phyloP scores from a whole-genome alignment of 768 basidiomycete species.

The Kwoniella pini region DNA sequence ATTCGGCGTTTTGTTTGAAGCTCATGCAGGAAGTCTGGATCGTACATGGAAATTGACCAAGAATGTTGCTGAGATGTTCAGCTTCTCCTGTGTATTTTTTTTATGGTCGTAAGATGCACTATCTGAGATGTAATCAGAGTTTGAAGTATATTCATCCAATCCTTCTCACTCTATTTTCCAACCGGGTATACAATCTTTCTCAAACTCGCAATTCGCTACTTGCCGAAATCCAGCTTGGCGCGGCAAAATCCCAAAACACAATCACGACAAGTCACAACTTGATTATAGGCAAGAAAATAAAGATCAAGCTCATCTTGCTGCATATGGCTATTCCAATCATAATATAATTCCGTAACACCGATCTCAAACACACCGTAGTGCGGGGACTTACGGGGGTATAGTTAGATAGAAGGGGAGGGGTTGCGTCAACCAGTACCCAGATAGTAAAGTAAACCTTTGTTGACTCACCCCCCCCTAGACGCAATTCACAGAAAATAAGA shows the following conservation, averaged over 20 bases:
- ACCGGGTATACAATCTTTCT: conserved; percentile 5
- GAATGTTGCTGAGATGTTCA: too few relatives aligned
- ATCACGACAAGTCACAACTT: conserved; percentile 7
- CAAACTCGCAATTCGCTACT: too few relatives aligned
- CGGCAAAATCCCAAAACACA: background rate
- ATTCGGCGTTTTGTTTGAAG: background rate
- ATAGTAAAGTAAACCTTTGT: background rate
- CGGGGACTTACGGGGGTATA: background rate
- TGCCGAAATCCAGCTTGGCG: background rate
- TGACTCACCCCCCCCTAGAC: conserved; percentile 2
- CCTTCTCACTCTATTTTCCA: background rate
- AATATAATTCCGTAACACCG: conserved; percentile 8
- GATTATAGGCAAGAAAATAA: too few relatives aligned
- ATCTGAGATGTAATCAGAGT: background rate
- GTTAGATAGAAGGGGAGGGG: background rate
- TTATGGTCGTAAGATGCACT: too few relatives aligned
- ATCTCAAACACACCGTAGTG: background rate
- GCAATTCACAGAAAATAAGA: too few relatives aligned
- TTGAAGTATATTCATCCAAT: background rate
- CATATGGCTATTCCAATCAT: background rate
- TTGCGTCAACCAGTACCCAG: conserved; percentile 4
- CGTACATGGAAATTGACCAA: too few relatives aligned
- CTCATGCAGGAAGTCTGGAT: too few relatives aligned
- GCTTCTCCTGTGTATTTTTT: too few relatives aligned
- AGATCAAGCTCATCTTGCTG: background rate